These are phyloP conservation scores for Suillus occidentalis DNA, from an alignment of 768 basidiomycete genomes.

Conservation along the genomic window DNA sequence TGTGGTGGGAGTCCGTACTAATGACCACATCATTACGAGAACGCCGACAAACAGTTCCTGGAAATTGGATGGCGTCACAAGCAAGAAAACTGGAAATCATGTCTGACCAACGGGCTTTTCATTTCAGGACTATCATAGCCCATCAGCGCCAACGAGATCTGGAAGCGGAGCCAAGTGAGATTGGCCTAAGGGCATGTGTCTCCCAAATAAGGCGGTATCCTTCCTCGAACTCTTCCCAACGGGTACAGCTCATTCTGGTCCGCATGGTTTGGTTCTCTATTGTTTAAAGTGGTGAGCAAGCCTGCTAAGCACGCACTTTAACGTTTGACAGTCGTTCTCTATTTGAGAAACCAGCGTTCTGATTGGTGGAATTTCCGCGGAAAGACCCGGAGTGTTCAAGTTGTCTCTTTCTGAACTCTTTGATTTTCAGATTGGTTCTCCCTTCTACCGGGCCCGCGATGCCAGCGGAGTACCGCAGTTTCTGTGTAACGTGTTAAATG, in stretches of 20 bases:
- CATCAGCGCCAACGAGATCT: constrained; percentile 6
- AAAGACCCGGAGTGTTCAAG: background rate
- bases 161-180: constrained; percentile 1
- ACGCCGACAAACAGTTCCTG: constrained; percentile 11
- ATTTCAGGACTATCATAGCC: background rate
- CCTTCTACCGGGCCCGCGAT: constrained; percentile 2
- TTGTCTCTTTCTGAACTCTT: background rate
- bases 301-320: too few relatives aligned
- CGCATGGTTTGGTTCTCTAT: background rate
- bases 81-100: constrained; percentile 2
- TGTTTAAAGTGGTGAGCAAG: background rate
- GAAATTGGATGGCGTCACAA: constrained; percentile 2
- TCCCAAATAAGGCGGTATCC: constrained; percentile 1
- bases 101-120: constrained; percentile 13
- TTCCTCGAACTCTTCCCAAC: constrained; percentile 4
- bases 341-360: background rate
- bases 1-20: constrained; percentile 26
- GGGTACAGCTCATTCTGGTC: background rate
- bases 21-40: constrained; percentile 38
- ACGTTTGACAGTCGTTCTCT: background rate
- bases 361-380: constrained; percentile 1
- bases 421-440: background rate
- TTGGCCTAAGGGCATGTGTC: constrained; percentile 1
- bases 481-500: constrained; percentile 1
- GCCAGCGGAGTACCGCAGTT: constrained; percentile 1